Evolutionary conservation across 345 rosid species (phyloP).

Genomic region (Citrus unshiu): DNA sequence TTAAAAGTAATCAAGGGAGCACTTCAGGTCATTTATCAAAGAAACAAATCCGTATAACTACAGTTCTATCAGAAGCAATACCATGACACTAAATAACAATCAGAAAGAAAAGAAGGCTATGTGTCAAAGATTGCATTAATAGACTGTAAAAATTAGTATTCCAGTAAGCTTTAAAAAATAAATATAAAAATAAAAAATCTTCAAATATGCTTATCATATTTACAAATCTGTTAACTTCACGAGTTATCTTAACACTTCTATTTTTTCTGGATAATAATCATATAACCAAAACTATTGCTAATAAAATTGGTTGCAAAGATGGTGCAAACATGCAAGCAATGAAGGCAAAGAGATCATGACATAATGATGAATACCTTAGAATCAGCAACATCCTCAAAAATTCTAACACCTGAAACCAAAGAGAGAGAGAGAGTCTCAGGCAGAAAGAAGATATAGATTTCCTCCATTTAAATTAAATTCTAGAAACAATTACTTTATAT

Average conservation of each 20-base stretch:
- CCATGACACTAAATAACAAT: neutral
- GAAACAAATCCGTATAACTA: neutral
- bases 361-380: conserved; percentile 54
- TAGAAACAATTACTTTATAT: neutral
- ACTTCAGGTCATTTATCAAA: neutral
- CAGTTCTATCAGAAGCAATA: neutral
- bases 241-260: neutral
- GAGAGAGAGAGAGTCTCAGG: conserved; percentile 6
- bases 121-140: neutral
- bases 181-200: neutral
- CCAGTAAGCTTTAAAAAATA: neutral
- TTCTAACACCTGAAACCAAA: conserved; percentile 78
- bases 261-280: neutral
- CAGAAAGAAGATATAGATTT: neutral
- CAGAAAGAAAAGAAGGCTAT: neutral
- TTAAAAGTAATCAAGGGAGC: conserved; percentile 13
- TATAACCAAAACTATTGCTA: neutral
- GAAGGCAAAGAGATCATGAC: neutral
- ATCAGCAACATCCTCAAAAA: conserved; percentile 83
- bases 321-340: neutral
- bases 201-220: neutral
- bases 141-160: neutral
- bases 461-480: neutral
- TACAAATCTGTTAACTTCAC: neutral
- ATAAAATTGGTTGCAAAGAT: neutral